Percentiles rank a stretch among this genome's conserved stretches.
Evolutionary conservation across 225 moss, liverwort and hornwort species (phyloP).

Genomic region (Pseudoscleropodium purum): DNA sequence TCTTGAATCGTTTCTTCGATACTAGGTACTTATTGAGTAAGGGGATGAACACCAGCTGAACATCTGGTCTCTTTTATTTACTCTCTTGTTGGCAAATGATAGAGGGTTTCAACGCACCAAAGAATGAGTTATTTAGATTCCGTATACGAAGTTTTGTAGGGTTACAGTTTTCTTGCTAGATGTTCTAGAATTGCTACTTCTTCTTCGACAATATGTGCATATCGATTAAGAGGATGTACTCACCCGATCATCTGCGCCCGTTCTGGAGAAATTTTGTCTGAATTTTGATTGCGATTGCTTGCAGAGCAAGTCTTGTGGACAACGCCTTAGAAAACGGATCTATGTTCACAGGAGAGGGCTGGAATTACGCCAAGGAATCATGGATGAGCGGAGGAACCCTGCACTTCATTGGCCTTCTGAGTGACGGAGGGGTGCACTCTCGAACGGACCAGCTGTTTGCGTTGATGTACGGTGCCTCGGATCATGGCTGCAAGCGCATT

Average conservation of each 20-base stretch:
- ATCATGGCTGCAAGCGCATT: constrained; percentile 72
- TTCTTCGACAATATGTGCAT: neutral
- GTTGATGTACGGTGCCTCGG: constrained; percentile 67
- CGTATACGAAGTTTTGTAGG: no score
- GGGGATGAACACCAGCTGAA: neutral
- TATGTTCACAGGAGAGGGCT: constrained; percentile 67
- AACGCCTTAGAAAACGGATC: constrained; percentile 46
- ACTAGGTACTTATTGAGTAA: neutral
- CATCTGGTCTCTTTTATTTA: no score
- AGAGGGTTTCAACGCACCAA: neutral
- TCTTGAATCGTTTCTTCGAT: neutral
- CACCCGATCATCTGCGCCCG: neutral
- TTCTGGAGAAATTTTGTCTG: neutral
- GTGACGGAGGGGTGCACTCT: constrained; percentile 88
- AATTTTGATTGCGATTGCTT: neutral
- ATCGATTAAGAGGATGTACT: neutral
- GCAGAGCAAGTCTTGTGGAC: constrained; percentile 85
- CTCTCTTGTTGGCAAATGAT: neutral
- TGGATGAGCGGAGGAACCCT: constrained; percentile 60
- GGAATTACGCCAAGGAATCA: constrained; percentile 60
- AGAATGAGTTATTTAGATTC: neutral
- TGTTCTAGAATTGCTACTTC: neutral
- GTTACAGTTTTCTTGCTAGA: neutral
- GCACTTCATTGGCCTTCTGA: constrained; percentile 80
- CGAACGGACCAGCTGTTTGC: constrained; percentile 63